Evolutionary conservation across 2,329 filamentous ascomycete genomes (phyloP).

Genomic region (Ophiostoma novo-ulmi): DNA sequence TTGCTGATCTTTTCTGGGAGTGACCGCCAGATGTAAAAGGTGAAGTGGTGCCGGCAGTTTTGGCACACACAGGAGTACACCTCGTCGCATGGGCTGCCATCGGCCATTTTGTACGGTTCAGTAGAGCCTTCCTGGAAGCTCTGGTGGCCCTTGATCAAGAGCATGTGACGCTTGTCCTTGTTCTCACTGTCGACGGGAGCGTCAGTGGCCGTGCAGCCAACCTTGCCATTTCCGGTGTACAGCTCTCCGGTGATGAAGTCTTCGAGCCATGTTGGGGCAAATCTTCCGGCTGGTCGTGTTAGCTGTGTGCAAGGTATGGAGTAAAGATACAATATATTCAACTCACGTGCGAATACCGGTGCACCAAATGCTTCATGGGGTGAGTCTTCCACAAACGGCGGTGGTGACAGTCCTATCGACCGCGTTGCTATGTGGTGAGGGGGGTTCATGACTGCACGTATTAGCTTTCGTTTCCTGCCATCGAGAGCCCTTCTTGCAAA

Average conservation of each 20-base stretch:
- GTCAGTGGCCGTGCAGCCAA: slow-evolving; percentile 10
- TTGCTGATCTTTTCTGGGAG: not conserved
- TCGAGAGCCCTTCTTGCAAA: slow-evolving; percentile 17
- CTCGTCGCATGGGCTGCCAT: slow-evolving; percentile 23
- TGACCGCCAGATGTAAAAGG: slow-evolving; percentile 29
- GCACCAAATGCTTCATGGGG: slow-evolving; percentile 18
- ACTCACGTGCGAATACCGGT: slow-evolving; percentile 17
- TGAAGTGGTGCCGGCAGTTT: slow-evolving; percentile 35
- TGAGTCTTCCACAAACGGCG: slow-evolving; percentile 23
- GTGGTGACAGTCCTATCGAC: slow-evolving; percentile 20
- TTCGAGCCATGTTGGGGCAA: slow-evolving; percentile 29
- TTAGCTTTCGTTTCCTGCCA: slow-evolving; percentile 23
- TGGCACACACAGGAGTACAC: slow-evolving; percentile 33
- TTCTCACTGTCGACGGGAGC: not conserved
- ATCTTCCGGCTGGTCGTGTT: slow-evolving; percentile 23
- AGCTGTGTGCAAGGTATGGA: not conserved
- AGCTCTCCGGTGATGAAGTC: slow-evolving; percentile 27
- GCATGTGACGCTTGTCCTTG: slow-evolving; percentile 23
- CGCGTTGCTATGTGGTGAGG: slow-evolving; percentile 22
- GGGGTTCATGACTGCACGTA: slow-evolving; percentile 26
- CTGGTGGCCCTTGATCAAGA: slow-evolving; percentile 29
- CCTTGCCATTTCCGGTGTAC: slow-evolving; percentile 16
- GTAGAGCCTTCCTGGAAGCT: slow-evolving; percentile 21
- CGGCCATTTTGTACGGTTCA: slow-evolving; percentile 19
- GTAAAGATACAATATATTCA: not conserved